A percentile compares a stretch with the other conserved stretches of the same genome.
These are phyloP conservation scores for Pichia californica DNA, from an alignment of 805 yeast species.

Conservation along the genomic window DNA sequence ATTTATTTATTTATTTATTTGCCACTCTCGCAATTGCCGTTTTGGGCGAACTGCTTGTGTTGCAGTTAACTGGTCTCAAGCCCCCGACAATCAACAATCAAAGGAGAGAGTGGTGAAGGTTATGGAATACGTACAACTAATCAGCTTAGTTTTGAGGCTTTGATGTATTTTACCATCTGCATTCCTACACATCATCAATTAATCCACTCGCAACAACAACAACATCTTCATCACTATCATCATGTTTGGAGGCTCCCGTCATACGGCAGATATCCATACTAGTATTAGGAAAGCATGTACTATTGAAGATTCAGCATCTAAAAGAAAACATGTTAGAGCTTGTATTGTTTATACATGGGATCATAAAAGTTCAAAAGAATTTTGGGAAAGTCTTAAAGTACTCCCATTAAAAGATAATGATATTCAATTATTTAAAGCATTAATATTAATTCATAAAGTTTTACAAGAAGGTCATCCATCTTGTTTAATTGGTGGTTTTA, in stretches of 20 bases:
- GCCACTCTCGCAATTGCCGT: background rate
- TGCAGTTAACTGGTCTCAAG: no score
- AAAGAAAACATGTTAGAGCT: slow-evolving; percentile 91
- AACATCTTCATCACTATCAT: no score
- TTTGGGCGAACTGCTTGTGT: no score
- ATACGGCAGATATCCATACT: slow-evolving; percentile 36
- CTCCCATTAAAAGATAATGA: slow-evolving; percentile 79
- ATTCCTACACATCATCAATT: no score
- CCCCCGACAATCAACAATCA: no score
- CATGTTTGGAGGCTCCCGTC: slow-evolving; percentile 22
- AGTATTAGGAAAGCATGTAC: slow-evolving; percentile 80
- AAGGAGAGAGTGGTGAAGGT: no score
- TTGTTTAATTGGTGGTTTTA: slow-evolving; percentile 71
- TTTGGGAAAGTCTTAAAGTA: slow-evolving; percentile 77
- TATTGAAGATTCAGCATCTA: slow-evolving; percentile 84
- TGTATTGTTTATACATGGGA: slow-evolving; percentile 98
- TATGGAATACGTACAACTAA: no score
- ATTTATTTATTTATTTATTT: background rate
- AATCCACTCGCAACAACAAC: no score
- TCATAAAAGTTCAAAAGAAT: slow-evolving; percentile 72
- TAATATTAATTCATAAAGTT: slow-evolving; percentile 82
- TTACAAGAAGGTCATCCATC: slow-evolving; percentile 97
- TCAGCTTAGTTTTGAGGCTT: no score
- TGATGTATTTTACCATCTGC: no score
- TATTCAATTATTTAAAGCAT: slow-evolving; percentile 76